Conservation (phyloP, 345 rosid genomes). For the Pistacia atlantica region DNA sequence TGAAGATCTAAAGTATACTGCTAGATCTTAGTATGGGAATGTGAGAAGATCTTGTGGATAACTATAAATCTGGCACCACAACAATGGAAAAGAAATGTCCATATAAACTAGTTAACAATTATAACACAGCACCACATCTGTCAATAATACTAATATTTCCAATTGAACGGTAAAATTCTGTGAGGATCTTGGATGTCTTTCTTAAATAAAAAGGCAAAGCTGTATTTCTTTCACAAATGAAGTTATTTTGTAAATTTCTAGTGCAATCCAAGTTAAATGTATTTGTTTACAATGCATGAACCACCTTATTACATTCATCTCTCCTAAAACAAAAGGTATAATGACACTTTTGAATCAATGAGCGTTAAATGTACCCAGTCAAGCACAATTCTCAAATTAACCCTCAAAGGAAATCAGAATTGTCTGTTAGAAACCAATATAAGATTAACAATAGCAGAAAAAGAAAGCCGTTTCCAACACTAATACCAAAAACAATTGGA, state of each 20-base stretch:
- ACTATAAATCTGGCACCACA: neutral
- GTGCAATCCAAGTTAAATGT: neutral
- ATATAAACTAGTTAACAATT: neutral
- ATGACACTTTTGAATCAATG: neutral
- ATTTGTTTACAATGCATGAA: neutral
- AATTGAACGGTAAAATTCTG: neutral
- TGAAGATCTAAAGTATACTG: neutral
- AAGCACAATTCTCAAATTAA: neutral
- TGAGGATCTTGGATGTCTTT: neutral
- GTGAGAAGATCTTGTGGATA: neutral
- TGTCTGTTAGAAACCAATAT: neutral
- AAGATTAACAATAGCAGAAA: neutral
- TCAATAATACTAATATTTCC: neutral
- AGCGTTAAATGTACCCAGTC: no score
- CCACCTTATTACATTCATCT: neutral
- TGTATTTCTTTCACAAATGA: neutral
- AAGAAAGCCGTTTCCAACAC: neutral
- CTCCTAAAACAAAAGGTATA: neutral
- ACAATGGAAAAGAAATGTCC: neutral
- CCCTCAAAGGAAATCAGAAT: neutral
- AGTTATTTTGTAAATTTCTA: neutral
- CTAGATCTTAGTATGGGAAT: neutral
- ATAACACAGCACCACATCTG: neutral
- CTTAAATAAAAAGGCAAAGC: neutral
- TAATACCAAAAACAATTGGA: no score